Base-by-base conservation (phyloP, 2,329 filamentous ascomycete genomes). In the Orbilia oligospora region DNA sequence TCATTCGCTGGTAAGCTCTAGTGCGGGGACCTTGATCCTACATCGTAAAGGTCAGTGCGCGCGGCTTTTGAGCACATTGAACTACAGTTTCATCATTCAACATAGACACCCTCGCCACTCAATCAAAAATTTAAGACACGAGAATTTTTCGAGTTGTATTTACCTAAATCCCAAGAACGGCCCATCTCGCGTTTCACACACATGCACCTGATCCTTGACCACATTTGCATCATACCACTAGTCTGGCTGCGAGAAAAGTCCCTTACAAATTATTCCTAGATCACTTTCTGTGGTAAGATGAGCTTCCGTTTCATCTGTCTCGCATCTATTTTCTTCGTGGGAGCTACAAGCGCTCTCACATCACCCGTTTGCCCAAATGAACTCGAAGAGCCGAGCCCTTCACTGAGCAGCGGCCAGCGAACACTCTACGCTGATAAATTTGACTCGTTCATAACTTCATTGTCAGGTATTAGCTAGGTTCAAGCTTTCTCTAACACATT, bases 391-490 rank as follows among this genome's bases (percentile, higher is more conserved):
- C 33, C 53, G 6, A 61, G 53, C 18, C 46, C 30, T 3, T 20
- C 56, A 22, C n/a, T 20, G 27, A 72, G 6, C 16, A 18, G n/a
- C 6, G 48, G 18, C 27, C 61, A 66, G 36, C n/a, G 58, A 30
- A 58, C 61, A 5, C 51, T 61, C 6, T 67, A 58, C 49, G 48
- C 41, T 12, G 24, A n/a, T 0, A 64, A 55, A 14, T 73, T 66
- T 14, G 51, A 24, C 2, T 30, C 70, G 14, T 73, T 67, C 41
- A 16, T 55, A n/a, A 10, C 22, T n/a, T 53, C 70, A 4, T 16
- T 73, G 1, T 46, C 61, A 5, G 24, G 20, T 14, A 61, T 64
- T 6, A n/a, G 38, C 8, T 73, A 61, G 70, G 65, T 73, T 16
- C 49, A 33, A 27, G 16, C 24, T 16, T 61, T 73, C 22, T 38